Percentiles rank a stretch among this genome's conserved stretches.
phyloP scores from a whole-genome alignment of 805 yeast genomes.

The Saccharomycopsis schoenii region DNA sequence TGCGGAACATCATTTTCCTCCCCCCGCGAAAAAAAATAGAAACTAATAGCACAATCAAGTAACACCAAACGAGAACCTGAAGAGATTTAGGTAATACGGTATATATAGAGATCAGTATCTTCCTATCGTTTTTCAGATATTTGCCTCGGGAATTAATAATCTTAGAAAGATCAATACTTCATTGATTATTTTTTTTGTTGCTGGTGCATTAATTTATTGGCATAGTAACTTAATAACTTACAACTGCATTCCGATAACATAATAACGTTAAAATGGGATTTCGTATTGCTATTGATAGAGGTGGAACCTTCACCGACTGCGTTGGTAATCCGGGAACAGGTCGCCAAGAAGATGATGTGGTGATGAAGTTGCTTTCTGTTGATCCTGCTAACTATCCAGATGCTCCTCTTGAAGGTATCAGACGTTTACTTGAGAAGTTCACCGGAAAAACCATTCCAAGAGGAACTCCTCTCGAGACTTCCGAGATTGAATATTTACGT shows the following conservation, averaged over 20 bases:
- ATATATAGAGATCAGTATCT: neutral
- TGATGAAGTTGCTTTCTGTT: slow-evolving; percentile 74
- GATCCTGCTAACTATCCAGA: slow-evolving; percentile 83
- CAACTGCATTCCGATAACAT: neutral
- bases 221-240: neutral
- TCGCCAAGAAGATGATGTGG: slow-evolving; percentile 40
- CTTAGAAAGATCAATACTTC: neutral
- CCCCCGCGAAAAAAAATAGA: neutral
- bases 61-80: neutral
- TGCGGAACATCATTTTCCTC: neutral
- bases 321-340: slow-evolving; percentile 28
- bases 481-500: slow-evolving; percentile 55
- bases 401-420: slow-evolving; percentile 88
- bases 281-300: slow-evolving; percentile 33
- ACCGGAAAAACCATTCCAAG: slow-evolving; percentile 48
- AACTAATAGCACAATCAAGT: neutral
- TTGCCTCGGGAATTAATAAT: neutral
- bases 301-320: slow-evolving; percentile 89
- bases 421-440: slow-evolving; percentile 60
- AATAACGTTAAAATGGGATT: neutral
- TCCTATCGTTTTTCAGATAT: neutral
- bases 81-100: neutral
- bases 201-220: neutral
- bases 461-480: slow-evolving; percentile 49
- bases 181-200: neutral